Evolutionary conservation across 495 filamentous ascomycete genomes (phyloP).

Genomic region (Beverwykella pulmonaria): DNA sequence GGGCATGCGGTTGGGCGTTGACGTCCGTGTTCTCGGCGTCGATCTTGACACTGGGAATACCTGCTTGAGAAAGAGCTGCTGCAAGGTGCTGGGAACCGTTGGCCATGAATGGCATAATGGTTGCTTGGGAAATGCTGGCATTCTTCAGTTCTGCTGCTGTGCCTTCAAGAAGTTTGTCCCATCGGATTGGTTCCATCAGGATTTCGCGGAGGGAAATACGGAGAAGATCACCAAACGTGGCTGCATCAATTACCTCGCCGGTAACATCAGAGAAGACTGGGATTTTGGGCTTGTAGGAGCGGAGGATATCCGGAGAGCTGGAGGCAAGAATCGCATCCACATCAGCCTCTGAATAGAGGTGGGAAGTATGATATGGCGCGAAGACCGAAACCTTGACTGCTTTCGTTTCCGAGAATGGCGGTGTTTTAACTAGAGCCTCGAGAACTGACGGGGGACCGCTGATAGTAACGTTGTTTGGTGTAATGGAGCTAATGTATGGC

Average conservation of each 20-base stretch:
- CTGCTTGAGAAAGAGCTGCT: constrained; percentile 11
- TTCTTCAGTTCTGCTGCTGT: constrained; percentile 7
- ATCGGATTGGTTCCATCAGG: constrained; percentile 26
- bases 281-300: constrained; percentile 23
- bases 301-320: constrained; percentile 13
- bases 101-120: constrained; percentile 21
- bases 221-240: constrained; percentile 19
- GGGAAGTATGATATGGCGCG: constrained; percentile 29
- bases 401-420: constrained; percentile 19
- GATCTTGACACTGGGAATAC: constrained; percentile 16
- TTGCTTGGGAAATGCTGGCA: not conserved
- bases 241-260: constrained; percentile 11
- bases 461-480: constrained; percentile 22
- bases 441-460: constrained; percentile 28
- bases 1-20: constrained; percentile 6
- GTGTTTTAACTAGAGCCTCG: constrained; percentile 9
- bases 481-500: constrained; percentile 27
- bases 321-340: constrained; percentile 22
- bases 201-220: constrained; percentile 16
- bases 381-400: constrained; percentile 13
- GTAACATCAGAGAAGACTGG: constrained; percentile 26
- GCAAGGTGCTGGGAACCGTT: constrained; percentile 16
- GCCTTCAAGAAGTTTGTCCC: constrained; percentile 28
- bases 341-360: constrained; percentile 26
- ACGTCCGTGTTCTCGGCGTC: constrained; percentile 12